phyloP scores from a whole-genome alignment of 2,329 filamentous ascomycete genomes.

The Pyrenochaeta sp. region DNA sequence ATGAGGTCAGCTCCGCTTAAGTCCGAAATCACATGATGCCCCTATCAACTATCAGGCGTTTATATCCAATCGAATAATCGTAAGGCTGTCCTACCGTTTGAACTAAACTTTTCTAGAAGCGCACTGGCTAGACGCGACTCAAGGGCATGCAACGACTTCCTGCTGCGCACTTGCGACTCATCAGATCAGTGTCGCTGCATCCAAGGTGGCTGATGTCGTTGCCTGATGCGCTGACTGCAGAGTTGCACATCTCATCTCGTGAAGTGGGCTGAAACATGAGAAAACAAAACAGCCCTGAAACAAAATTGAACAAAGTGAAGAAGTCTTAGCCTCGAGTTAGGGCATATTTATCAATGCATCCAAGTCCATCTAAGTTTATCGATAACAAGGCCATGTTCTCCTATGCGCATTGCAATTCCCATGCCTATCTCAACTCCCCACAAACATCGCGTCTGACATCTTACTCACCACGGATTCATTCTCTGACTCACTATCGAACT shows the following conservation, averaged over 20 bases:
- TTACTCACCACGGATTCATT: conserved; percentile 1
- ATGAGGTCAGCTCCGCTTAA: conserved; percentile 34
- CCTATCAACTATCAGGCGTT: too few species aligned
- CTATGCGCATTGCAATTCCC: background rate
- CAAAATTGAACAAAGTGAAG: too few species aligned
- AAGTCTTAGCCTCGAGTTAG: too few species aligned
- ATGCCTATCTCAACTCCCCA: background rate
- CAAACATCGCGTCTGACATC: background rate
- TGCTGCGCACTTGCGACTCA: too few species aligned
- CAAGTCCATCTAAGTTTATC: background rate
- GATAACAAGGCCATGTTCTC: background rate
- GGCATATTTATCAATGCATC: too few species aligned
- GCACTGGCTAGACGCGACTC: conserved; percentile 2
- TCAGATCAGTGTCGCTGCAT: too few species aligned
- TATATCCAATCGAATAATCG: conserved; percentile 29
- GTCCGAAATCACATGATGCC: conserved; percentile 28
- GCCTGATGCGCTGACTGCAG: background rate
- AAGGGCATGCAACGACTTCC: background rate
- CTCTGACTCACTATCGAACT: conserved; percentile 10
- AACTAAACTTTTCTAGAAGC: conserved; percentile 28
- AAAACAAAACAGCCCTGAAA: too few species aligned
- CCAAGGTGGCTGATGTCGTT: background rate
- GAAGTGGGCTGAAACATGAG: background rate
- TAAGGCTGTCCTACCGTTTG: conserved; percentile 13
- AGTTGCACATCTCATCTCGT: background rate